Conservation (phyloP, 805 yeast genomes). For the Sugiyamaella boreocaroliniensis region DNA sequence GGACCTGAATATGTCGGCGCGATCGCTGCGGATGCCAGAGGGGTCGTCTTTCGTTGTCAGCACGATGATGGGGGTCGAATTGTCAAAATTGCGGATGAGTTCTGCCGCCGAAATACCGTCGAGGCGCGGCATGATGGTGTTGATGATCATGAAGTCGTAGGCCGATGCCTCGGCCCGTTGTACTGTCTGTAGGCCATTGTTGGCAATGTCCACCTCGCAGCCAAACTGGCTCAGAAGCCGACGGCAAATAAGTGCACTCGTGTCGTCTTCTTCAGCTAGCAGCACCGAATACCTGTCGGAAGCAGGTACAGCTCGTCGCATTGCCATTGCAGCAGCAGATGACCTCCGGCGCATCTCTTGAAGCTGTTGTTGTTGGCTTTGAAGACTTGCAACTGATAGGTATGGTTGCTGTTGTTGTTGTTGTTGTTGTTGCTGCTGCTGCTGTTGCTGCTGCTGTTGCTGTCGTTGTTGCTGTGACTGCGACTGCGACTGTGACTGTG, state of each 20-base stretch:
- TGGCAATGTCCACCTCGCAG: conserved; percentile 85
- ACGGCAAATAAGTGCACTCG: conserved; percentile 72
- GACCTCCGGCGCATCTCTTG: background rate
- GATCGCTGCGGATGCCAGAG: background rate
- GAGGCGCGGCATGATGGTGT: conserved; percentile 48
- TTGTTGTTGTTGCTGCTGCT: conserved; percentile 1
- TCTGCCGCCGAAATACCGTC: conserved; percentile 68
- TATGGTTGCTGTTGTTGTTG: conserved; percentile 12
- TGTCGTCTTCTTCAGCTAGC: conserved; percentile 50
- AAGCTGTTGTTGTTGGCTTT: conserved; percentile 15
- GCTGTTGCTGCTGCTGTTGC: background rate
- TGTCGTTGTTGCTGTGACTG: background rate
- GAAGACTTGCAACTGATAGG: background rate
- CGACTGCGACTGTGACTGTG: background rate
- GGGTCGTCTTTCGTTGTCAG: conserved; percentile 14
- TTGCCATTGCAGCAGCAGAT: background rate
- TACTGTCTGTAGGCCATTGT: conserved; percentile 88
- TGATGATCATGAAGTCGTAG: conserved; percentile 52
- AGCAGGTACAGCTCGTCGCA: background rate
- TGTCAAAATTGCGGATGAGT: conserved; percentile 77
- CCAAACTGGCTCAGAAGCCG: conserved; percentile 82
- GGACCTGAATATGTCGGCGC: conserved; percentile 46
- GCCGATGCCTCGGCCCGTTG: conserved; percentile 62
- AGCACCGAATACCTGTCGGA: conserved; percentile 29
- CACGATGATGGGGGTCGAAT: conserved; percentile 74